Percentiles rank a stretch among this genome's conserved stretches.
These are phyloP conservation scores for Claviceps capensis DNA, from an alignment of 2,329 filamentous ascomycete species.

Conservation along the genomic window DNA sequence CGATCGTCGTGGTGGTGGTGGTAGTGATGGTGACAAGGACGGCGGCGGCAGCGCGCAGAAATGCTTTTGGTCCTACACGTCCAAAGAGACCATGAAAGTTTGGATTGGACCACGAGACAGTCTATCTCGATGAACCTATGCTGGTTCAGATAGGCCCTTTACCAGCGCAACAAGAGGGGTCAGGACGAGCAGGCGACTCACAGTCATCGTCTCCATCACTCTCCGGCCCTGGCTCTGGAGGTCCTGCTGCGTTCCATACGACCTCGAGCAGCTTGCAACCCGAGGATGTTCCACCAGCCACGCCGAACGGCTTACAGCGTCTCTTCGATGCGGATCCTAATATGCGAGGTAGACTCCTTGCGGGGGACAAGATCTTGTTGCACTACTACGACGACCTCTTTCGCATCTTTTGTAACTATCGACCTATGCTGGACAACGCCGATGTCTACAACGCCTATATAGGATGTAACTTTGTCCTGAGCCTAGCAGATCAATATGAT, in stretches of 20 bases:
- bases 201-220: conserved; percentile 15
- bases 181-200: conserved; percentile 1
- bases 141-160: conserved; percentile 61
- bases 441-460: conserved; percentile 89
- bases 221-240: conserved; percentile 22
- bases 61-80: not conserved
- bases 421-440: conserved; percentile 65
- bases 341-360: no score
- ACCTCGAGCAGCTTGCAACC: conserved; percentile 8
- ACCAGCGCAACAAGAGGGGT: not conserved
- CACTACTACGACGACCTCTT: conserved; percentile 94
- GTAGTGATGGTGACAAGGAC: not conserved
- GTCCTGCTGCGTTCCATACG: conserved; percentile 6
- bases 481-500: conserved; percentile 89
- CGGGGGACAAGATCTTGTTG: conserved; percentile 54
- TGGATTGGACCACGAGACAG: conserved; percentile 65
- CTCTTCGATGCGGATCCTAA: conserved; percentile 31
- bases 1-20: not conserved
- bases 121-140: conserved; percentile 70
- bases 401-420: conserved; percentile 88
- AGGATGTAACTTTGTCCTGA: conserved; percentile 81
- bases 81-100: conserved; percentile 60
- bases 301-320: conserved; percentile 24
- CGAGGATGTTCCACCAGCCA: conserved; percentile 24
- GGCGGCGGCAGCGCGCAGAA: not conserved